Conservation (phyloP, 495 filamentous ascomycete species). For the Penicillium dipodomyicola region DNA sequence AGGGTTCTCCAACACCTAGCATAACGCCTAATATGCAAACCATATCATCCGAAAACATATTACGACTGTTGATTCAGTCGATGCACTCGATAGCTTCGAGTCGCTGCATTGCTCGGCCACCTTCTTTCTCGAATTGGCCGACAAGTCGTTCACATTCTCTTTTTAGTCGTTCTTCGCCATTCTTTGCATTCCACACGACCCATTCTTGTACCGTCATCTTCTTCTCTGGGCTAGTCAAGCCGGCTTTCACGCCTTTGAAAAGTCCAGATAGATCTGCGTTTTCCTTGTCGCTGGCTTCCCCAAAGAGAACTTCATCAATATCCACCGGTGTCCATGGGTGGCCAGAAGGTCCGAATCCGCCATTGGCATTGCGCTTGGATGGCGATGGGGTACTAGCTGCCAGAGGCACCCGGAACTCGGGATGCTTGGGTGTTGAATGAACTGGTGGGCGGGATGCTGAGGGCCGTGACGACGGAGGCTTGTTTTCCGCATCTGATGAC, state of each 20-base stretch:
- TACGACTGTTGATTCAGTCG: slow-evolving; percentile 33
- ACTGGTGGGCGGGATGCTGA: slow-evolving; percentile 36
- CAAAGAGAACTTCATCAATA: slow-evolving; percentile 58
- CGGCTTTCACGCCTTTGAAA: slow-evolving; percentile 48
- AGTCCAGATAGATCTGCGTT: slow-evolving; percentile 49
- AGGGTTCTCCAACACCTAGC: not conserved
- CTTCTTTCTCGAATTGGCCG: slow-evolving; percentile 75
- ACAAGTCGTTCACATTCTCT: slow-evolving; percentile 80
- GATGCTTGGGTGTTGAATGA: slow-evolving; percentile 42
- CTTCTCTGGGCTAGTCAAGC: slow-evolving; percentile 75
- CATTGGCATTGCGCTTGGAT: slow-evolving; percentile 59
- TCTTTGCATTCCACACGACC: slow-evolving; percentile 75
- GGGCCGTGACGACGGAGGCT: slow-evolving; percentile 63
- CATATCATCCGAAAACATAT: slow-evolving; percentile 18
- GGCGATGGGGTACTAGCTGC: slow-evolving; percentile 63
- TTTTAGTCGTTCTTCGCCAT: slow-evolving; percentile 74
- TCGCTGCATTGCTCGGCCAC: slow-evolving; percentile 67
- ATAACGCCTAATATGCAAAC: slow-evolving; percentile 27
- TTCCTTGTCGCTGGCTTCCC: slow-evolving; percentile 50
- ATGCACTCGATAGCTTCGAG: slow-evolving; percentile 70
- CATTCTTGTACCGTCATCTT: slow-evolving; percentile 91
- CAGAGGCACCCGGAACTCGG: slow-evolving; percentile 46
- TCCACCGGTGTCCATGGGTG: slow-evolving; percentile 73
- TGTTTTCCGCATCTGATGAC: slow-evolving; percentile 79
- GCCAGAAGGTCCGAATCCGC: slow-evolving; percentile 54